phyloP scores from a whole-genome alignment of 2,329 filamentous ascomycete genomes.

The Drechslerella dactyloides region DNA sequence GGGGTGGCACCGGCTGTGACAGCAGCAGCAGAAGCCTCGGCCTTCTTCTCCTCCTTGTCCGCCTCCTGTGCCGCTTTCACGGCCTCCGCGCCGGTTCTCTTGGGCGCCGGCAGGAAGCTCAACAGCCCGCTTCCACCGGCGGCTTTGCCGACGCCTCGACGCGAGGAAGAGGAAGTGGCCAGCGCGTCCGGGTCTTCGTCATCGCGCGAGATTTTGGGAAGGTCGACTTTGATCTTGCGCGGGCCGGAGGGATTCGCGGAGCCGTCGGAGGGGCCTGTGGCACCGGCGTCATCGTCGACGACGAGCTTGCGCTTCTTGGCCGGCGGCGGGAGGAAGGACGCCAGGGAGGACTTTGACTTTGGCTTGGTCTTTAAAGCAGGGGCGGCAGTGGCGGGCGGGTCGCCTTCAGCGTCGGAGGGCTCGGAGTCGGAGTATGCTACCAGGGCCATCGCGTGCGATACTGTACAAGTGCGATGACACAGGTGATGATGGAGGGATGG shows the following conservation, averaged over 20 bases:
- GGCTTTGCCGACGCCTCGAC: constrained; percentile 12
- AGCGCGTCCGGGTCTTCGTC: constrained; percentile 47
- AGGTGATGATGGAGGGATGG: neutral
- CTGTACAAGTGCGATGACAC: neutral
- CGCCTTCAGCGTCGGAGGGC: constrained; percentile 35
- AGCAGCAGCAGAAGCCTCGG: neutral
- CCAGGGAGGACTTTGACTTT: constrained; percentile 42
- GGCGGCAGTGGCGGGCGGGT: constrained; percentile 15
- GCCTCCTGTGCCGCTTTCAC: constrained; percentile 34
- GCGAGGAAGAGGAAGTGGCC: constrained; percentile 24
- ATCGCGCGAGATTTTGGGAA: constrained; percentile 52
- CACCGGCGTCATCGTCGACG: constrained; percentile 17
- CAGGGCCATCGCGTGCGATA: constrained; percentile 30
- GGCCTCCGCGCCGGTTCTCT: constrained; percentile 51
- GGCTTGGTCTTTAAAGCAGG: constrained; percentile 17
- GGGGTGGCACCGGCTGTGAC: constrained; percentile 9
- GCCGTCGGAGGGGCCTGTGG: constrained; percentile 14
- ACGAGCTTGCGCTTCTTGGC: constrained; percentile 52
- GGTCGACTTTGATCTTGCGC: constrained; percentile 54
- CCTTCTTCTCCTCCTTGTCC: constrained; percentile 39
- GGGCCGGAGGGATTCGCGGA: constrained; percentile 25
- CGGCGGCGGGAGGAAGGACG: constrained; percentile 39
- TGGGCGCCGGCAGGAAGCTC: constrained; percentile 54
- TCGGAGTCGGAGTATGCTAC: constrained; percentile 51
- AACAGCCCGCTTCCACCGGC: constrained; percentile 50